phyloP scores from a whole-genome alignment of 768 basidiomycete species.

The Pisolithus albus region DNA sequence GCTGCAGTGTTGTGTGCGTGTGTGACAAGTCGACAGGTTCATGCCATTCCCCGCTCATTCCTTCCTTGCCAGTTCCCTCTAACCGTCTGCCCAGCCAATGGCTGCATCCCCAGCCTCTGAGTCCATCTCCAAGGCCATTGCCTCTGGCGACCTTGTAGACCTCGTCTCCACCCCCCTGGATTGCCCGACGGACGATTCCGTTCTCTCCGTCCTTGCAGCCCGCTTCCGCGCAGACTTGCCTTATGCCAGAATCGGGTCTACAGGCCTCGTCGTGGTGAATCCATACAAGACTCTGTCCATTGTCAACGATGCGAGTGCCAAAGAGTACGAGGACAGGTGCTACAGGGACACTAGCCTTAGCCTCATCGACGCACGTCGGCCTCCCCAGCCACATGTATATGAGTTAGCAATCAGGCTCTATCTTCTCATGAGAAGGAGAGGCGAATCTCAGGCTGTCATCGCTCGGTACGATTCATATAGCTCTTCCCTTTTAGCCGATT shows the following conservation, averaged over 20 bases:
- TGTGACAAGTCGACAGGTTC: background rate
- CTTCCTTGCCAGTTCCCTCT: slow-evolving; percentile 4
- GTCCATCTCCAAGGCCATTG: slow-evolving; percentile 30
- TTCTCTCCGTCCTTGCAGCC: slow-evolving; percentile 47
- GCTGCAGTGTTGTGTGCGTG: background rate
- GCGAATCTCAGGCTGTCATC: slow-evolving; percentile 48
- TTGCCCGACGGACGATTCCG: slow-evolving; percentile 48
- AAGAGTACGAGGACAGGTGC: slow-evolving; percentile 48
- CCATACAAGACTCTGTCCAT: slow-evolving; percentile 53
- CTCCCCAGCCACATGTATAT: slow-evolving; percentile 53
- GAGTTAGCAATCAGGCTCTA: slow-evolving; percentile 58
- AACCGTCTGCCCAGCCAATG: slow-evolving; percentile 26
- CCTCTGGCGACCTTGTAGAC: slow-evolving; percentile 44
- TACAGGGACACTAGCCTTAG: slow-evolving; percentile 47
- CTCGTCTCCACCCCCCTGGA: slow-evolving; percentile 33
- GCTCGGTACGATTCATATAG: slow-evolving; percentile 37
- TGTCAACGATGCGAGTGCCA: slow-evolving; percentile 49
- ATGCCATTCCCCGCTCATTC: slow-evolving; percentile 4
- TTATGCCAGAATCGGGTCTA: slow-evolving; percentile 44
- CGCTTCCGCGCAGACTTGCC: slow-evolving; percentile 55
- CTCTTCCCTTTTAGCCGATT: slow-evolving; percentile 5
- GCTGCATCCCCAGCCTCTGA: slow-evolving; percentile 29
- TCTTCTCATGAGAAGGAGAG: slow-evolving; percentile 48
- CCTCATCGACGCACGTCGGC: slow-evolving; percentile 29
- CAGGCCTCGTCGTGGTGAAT: slow-evolving; percentile 52